Evolutionary conservation across 2,329 filamentous ascomycete genomes (phyloP).

Genomic region (Coccinonectria pachysandricola): DNA sequence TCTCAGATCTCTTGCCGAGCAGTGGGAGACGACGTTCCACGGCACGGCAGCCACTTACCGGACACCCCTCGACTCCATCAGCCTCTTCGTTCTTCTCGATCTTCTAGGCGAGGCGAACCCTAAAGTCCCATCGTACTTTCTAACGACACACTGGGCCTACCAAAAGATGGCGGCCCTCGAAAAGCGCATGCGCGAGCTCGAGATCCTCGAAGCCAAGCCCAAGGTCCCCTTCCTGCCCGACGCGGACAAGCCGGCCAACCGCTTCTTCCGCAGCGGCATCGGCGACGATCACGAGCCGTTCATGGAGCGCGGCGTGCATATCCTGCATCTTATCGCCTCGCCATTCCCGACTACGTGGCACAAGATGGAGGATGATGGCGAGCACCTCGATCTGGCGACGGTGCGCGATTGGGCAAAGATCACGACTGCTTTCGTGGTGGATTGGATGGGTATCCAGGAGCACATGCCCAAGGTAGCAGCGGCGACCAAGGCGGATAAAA

Average conservation of each 20-base stretch:
- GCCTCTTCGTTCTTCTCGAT: slow-evolving; percentile 84
- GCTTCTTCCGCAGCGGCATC: slow-evolving; percentile 45
- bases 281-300: slow-evolving; percentile 91
- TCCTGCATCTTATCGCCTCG: slow-evolving; percentile 79
- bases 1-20: slow-evolving; percentile 59
- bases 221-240: slow-evolving; percentile 54
- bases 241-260: slow-evolving; percentile 36
- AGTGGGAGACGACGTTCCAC: slow-evolving; percentile 66
- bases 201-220: slow-evolving; percentile 52
- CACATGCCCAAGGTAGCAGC: slow-evolving; percentile 23
- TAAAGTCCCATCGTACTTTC: slow-evolving; percentile 73
- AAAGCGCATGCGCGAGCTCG: slow-evolving; percentile 56
- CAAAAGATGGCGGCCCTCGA: slow-evolving; percentile 65
- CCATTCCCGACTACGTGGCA: slow-evolving; percentile 87
- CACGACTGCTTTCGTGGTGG: slow-evolving; percentile 71
- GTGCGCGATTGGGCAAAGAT: slow-evolving; percentile 83
- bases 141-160: slow-evolving; percentile 91
- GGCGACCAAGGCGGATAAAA: slow-evolving; percentile 14
- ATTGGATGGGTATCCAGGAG: slow-evolving; percentile 74
- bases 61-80: slow-evolving; percentile 67
- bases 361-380: slow-evolving; percentile 68
- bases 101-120: slow-evolving; percentile 65
- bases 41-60: slow-evolving; percentile 64
- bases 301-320: slow-evolving; percentile 71
- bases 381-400: slow-evolving; percentile 70